phyloP scores from a whole-genome alignment of 2,329 filamentous ascomycete species.

The Xylariaceae sp. region DNA sequence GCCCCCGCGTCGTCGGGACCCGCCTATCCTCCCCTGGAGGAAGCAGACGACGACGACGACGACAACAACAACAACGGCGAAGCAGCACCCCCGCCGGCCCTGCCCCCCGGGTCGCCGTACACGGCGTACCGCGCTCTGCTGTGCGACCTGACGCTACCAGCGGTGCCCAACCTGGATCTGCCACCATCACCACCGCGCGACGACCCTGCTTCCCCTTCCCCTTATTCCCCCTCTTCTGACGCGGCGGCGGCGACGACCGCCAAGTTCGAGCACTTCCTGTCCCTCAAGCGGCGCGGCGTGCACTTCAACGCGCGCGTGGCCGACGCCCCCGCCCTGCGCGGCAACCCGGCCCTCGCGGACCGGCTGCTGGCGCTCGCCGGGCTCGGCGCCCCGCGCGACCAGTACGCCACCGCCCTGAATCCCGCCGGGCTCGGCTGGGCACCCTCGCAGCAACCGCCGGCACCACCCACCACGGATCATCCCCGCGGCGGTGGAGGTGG shows the following conservation, averaged over 20 bases:
- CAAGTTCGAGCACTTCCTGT: conserved; percentile 67
- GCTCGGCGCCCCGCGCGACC: conserved; percentile 42
- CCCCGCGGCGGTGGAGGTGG: no score
- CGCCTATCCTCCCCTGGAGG: conserved; percentile 24
- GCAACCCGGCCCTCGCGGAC: conserved; percentile 66
- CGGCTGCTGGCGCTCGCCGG: conserved; percentile 64
- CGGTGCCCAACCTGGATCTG: conserved; percentile 64
- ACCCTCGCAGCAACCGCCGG: no score
- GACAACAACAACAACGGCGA: no score
- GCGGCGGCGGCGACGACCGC: conserved; percentile 45
- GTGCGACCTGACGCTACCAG: conserved; percentile 66
- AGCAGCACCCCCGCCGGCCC: conserved; percentile 2
- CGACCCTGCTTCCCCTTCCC: no score
- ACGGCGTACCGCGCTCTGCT: conserved; percentile 55
- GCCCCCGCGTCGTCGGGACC: conserved; percentile 16
- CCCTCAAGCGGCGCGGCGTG: conserved; percentile 66
- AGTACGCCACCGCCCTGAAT: conserved; percentile 57
- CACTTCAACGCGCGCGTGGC: conserved; percentile 75
- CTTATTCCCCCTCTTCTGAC: no score
- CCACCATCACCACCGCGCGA: conserved; percentile 64
- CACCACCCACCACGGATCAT: no score
- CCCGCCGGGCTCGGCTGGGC: conserved; percentile 31
- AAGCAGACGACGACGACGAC: conserved; percentile 19
- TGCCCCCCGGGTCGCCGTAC: conserved; percentile 56
- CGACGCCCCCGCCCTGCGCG: conserved; percentile 55